These are phyloP conservation scores for Penicillium sp. DNA, from an alignment of 2,329 filamentous ascomycete genomes.

Conservation along the genomic window DNA sequence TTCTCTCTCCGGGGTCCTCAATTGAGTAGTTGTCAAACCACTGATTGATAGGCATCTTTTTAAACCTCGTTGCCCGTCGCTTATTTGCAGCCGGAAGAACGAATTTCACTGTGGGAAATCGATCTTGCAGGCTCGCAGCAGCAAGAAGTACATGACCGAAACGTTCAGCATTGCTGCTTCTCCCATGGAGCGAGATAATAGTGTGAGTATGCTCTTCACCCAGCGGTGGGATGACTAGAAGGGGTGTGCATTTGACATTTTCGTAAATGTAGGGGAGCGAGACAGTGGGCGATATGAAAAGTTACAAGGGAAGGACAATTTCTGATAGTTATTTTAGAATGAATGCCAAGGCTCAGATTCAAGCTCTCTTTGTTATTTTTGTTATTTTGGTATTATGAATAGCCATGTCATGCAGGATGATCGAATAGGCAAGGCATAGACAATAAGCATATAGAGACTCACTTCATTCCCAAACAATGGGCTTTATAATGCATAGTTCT, in stretches of 20 bases:
- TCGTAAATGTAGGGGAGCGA: no score
- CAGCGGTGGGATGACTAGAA: not conserved
- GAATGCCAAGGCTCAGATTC: not conserved
- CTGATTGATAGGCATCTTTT: slow-evolving; percentile 46
- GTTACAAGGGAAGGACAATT: not conserved
- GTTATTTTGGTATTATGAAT: not conserved
- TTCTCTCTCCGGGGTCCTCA: slow-evolving; percentile 40
- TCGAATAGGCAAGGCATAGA: not conserved
- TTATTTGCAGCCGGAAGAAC: slow-evolving; percentile 52
- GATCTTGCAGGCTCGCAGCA: slow-evolving; percentile 14
- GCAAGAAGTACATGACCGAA: slow-evolving; percentile 37
- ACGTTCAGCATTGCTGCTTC: slow-evolving; percentile 42
- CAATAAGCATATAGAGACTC: not conserved
- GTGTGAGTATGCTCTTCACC: slow-evolving; percentile 10
- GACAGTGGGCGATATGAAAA: not conserved
- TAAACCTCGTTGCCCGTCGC: slow-evolving; percentile 45
- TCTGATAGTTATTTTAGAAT: not conserved
- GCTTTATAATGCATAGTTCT: not conserved
- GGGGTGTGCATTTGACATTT: slow-evolving; percentile 6
- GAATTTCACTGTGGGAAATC: slow-evolving; percentile 41
- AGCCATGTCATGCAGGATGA: not conserved
- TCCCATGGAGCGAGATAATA: slow-evolving; percentile 12
- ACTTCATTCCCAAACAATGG: not conserved
- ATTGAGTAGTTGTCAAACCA: slow-evolving; percentile 53
- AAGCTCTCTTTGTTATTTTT: not conserved